Percentiles rank a stretch among this genome's conserved stretches.
Conservation (phyloP, 306 rosid genomes). For the Cucumis melo region DNA sequence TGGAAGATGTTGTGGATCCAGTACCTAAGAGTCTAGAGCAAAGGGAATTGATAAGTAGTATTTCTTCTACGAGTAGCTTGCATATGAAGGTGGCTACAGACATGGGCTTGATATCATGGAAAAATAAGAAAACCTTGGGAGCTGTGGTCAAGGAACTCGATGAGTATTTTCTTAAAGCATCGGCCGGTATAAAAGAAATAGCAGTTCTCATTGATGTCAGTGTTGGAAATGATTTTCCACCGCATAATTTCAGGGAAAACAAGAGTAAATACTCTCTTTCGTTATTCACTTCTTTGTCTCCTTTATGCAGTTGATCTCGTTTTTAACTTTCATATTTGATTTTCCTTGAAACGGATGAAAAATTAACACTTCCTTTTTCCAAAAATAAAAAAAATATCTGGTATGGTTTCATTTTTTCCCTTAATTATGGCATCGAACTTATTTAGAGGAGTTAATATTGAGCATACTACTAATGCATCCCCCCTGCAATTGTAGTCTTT, state of each 20-base stretch:
- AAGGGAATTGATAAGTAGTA: slow-evolving; percentile 19
- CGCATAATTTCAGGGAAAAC: slow-evolving; percentile 27
- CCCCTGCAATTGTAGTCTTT: background rate
- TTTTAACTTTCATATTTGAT: background rate
- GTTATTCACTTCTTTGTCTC: background rate
- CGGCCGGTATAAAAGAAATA: slow-evolving; percentile 59
- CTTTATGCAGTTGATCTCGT: background rate
- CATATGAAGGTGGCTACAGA: slow-evolving; percentile 22
- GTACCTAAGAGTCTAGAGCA: slow-evolving; percentile 27
- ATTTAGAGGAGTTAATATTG: background rate
- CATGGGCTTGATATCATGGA: slow-evolving; percentile 22
- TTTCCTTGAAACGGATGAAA: background rate
- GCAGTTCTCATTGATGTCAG: slow-evolving; percentile 66
- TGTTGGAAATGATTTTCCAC: slow-evolving; percentile 33
- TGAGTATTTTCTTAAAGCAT: slow-evolving; percentile 73
- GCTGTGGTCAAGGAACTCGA: slow-evolving; percentile 55
- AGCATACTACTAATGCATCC: background rate
- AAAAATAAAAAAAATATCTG: no score
- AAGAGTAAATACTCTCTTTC: slow-evolving; percentile 30
- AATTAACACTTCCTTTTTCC: background rate
- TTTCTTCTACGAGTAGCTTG: slow-evolving; percentile 25
- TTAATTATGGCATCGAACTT: background rate
- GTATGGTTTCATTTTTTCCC: background rate
- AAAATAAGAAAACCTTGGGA: slow-evolving; percentile 54
- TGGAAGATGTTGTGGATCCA: slow-evolving; percentile 18